Conservation (phyloP, 306 rosid species). For the Lupinus albus region DNA sequence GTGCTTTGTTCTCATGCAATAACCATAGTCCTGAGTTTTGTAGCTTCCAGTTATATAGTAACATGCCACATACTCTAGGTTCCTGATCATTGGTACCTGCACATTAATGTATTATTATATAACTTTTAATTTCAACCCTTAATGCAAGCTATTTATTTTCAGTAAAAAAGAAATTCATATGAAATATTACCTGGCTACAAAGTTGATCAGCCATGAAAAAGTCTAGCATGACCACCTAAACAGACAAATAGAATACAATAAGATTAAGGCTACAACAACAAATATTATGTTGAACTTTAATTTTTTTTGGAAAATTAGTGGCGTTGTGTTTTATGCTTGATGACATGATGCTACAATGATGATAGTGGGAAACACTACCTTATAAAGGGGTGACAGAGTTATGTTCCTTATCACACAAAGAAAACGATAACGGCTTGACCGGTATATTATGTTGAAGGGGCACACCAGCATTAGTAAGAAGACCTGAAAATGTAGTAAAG, state of each 20-base stretch:
- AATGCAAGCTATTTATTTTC: neutral
- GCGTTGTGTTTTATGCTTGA: slow-evolving; percentile 35
- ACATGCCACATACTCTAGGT: slow-evolving; percentile 81
- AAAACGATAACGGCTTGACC: slow-evolving; percentile 77
- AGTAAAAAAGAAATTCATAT: neutral
- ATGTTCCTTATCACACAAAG: slow-evolving; percentile 88
- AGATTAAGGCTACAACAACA: slow-evolving; percentile 35
- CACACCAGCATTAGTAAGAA: slow-evolving; percentile 68
- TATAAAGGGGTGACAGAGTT: slow-evolving; percentile 85
- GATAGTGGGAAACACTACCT: slow-evolving; percentile 60
- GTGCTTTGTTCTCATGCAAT: slow-evolving; percentile 79
- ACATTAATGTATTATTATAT: slow-evolving; percentile 20
- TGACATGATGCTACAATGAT: slow-evolving; percentile 24
- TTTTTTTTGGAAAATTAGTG: slow-evolving; percentile 24
- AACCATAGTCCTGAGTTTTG: slow-evolving; percentile 82
- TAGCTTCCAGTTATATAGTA: slow-evolving; percentile 96
- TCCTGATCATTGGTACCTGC: slow-evolving; percentile 91
- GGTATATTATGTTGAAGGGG: slow-evolving; percentile 78
- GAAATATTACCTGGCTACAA: slow-evolving; percentile 84
- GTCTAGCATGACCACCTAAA: slow-evolving; percentile 96
- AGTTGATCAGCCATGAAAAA: slow-evolving; percentile 99
- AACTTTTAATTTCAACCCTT: neutral
- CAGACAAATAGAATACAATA: slow-evolving; percentile 22
- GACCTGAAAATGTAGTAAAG: slow-evolving; percentile 51
- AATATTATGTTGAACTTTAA: neutral